phyloP scores from a whole-genome alignment of 164 flowering plant species.

The Annona squamosa region DNA sequence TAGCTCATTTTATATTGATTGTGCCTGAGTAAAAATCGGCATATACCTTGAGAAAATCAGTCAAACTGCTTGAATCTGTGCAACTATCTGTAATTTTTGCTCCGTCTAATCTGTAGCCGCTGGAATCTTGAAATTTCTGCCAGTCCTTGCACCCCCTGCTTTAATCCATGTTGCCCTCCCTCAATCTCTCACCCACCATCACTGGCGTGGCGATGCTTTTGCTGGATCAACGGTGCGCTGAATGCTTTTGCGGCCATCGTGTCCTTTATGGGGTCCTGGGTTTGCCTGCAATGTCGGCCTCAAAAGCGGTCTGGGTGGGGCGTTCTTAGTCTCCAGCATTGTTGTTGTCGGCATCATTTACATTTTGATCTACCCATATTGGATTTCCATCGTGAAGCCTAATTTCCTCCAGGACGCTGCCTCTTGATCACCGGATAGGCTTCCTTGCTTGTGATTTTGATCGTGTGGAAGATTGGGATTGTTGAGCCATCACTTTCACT shows the following conservation, averaged over 20 bases:
- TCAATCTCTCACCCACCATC: slow-evolving; percentile 56
- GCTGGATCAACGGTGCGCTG: slow-evolving; percentile 68
- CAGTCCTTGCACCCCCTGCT: too few relatives aligned
- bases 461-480: slow-evolving; percentile 39
- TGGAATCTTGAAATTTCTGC: too few relatives aligned
- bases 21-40: too few relatives aligned
- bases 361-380: slow-evolving; percentile 16
- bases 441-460: slow-evolving; percentile 30
- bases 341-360: slow-evolving; percentile 59
- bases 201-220: slow-evolving; percentile 76
- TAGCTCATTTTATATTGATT: too few relatives aligned
- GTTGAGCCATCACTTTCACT: slow-evolving; percentile 46
- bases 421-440: slow-evolving; percentile 39
- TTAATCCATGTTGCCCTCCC: not conserved
- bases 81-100: too few relatives aligned
- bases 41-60: too few relatives aligned
- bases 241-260: slow-evolving; percentile 64
- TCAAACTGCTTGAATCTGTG: too few relatives aligned
- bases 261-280: slow-evolving; percentile 43
- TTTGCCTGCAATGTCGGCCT: slow-evolving; percentile 42
- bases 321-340: slow-evolving; percentile 45
- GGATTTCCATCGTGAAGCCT: slow-evolving; percentile 28
- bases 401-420: slow-evolving; percentile 49
- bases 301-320: slow-evolving; percentile 66
- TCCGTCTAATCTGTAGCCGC: too few relatives aligned